These are phyloP conservation scores for Anastatica hierochuntica DNA, from an alignment of 345 rosid species.

Conservation along the genomic window DNA sequence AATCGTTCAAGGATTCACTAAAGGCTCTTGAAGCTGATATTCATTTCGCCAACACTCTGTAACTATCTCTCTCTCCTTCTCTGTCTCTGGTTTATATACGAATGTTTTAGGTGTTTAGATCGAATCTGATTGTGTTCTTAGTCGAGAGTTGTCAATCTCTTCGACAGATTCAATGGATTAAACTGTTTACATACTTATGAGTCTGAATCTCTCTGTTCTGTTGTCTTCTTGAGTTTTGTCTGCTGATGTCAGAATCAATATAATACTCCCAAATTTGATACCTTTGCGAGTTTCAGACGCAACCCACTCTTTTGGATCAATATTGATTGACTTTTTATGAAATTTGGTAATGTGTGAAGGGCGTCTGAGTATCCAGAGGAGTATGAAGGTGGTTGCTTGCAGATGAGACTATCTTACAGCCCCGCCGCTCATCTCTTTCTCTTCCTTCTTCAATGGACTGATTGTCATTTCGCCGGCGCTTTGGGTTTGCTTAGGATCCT, in stretches of 20 bases:
- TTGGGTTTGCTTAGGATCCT: constrained; percentile 87
- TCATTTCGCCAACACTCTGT: constrained; percentile 94
- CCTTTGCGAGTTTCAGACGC: constrained; percentile 10
- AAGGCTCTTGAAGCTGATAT: constrained; percentile 99
- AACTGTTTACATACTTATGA: no score
- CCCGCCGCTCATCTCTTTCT: constrained; percentile 80
- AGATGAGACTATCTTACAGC: constrained; percentile 91
- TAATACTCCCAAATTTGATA: no score
- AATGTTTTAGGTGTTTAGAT: not conserved
- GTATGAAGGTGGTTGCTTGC: constrained; percentile 83
- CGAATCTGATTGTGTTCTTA: no score
- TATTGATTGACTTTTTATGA: no score
- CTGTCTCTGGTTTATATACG: not conserved
- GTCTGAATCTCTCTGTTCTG: constrained; percentile 19
- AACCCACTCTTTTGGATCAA: not conserved
- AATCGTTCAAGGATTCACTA: constrained; percentile 88
- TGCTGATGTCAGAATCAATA: no score
- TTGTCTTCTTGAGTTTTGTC: no score
- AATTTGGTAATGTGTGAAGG: constrained; percentile 26
- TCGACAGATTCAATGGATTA: no score
- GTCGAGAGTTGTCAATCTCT: no score
- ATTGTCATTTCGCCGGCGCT: constrained; percentile 78
- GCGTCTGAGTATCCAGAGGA: constrained; percentile 82
- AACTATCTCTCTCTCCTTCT: constrained; percentile 22
- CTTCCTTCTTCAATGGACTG: constrained; percentile 95